phyloP scores from a whole-genome alignment of 805 yeast genomes.

The Wickerhamomyces sydowiorum region DNA sequence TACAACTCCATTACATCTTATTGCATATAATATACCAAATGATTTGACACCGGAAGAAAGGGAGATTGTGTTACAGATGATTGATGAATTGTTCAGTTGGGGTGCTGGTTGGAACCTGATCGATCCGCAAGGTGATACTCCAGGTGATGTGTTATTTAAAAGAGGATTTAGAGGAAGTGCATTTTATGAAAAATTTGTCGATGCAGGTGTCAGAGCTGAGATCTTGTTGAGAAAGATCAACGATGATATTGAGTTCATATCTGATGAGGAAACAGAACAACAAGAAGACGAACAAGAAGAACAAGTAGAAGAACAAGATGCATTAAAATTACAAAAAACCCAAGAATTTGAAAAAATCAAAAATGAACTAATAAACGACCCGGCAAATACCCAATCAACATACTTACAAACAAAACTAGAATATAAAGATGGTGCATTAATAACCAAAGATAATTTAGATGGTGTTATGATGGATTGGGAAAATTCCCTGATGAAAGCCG shows the following conservation, averaged over 20 bases:
- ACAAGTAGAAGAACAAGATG: slow-evolving; percentile 15
- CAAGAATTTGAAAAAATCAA: slow-evolving; percentile 14
- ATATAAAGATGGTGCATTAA: slow-evolving; percentile 61
- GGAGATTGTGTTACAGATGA: slow-evolving; percentile 44
- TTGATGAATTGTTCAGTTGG: slow-evolving; percentile 62
- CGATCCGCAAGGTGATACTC: slow-evolving; percentile 68
- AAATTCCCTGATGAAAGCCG: slow-evolving; percentile 69
- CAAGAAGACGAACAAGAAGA: slow-evolving; percentile 17
- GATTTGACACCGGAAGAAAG: slow-evolving; percentile 38
- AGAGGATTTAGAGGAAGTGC: slow-evolving; percentile 36
- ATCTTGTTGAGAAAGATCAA: slow-evolving; percentile 66
- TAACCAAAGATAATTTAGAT: slow-evolving; percentile 69
- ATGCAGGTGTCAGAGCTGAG: slow-evolving; percentile 91
- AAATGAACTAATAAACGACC: slow-evolving; percentile 33
- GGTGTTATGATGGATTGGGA: slow-evolving; percentile 99
- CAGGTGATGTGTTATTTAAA: slow-evolving; percentile 73
- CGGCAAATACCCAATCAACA: slow-evolving; percentile 58
- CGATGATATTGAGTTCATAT: slow-evolving; percentile 60
- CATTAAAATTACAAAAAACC: slow-evolving; percentile 11
- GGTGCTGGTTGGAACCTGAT: slow-evolving; percentile 92
- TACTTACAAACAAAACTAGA: slow-evolving; percentile 63
- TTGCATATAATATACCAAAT: slow-evolving; percentile 46
- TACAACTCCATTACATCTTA: slow-evolving; percentile 76
- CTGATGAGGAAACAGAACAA: slow-evolving; percentile 19
- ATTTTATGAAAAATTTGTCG: slow-evolving; percentile 49